Percentiles rank a stretch among this genome's conserved stretches.
Evolutionary conservation across 768 basidiomycete species (phyloP).

Genomic region (Candolleomyces aberdarensis): DNA sequence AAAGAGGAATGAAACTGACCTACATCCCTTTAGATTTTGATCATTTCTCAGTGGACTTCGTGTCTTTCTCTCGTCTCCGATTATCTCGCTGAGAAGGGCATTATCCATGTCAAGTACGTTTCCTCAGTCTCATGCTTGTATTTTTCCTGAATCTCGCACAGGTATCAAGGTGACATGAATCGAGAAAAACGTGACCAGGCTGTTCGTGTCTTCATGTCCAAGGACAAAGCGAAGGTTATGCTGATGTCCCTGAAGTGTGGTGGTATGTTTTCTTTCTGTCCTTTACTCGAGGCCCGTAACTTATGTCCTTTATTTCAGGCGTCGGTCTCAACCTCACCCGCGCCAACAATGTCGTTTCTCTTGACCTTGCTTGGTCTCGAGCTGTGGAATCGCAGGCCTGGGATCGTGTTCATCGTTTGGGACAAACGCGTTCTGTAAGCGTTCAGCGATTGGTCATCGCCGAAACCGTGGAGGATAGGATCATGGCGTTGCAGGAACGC

Average conservation of each 20-base stretch:
- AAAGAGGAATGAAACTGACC: neutral
- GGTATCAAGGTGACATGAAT: constrained; percentile 63
- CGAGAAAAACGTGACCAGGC: constrained; percentile 49
- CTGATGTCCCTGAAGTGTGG: constrained; percentile 65
- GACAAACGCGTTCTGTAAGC: constrained; percentile 48
- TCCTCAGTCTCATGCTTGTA: neutral
- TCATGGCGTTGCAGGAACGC: constrained; percentile 58
- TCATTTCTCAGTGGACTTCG: constrained; percentile 71
- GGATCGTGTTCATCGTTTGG: constrained; percentile 57
- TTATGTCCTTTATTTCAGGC: constrained; percentile 20
- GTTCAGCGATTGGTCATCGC: constrained; percentile 57
- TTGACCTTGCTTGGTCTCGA: constrained; percentile 64
- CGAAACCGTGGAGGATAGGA: constrained; percentile 68
- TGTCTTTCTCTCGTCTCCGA: constrained; percentile 62
- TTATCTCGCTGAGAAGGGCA: constrained; percentile 51
- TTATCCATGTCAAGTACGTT: constrained; percentile 53
- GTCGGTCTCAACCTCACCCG: constrained; percentile 59
- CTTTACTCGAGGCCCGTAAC: neutral
- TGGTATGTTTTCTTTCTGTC: constrained; percentile 27
- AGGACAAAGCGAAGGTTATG: constrained; percentile 55
- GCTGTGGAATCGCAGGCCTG: constrained; percentile 63
- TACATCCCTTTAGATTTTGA: constrained; percentile 39
- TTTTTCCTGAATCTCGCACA: constrained; percentile 15
- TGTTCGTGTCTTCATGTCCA: constrained; percentile 58
- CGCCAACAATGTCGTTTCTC: constrained; percentile 60